These are phyloP conservation scores for Passalora sequoiae DNA, from an alignment of 2,329 filamentous ascomycete species.

Conservation along the genomic window DNA sequence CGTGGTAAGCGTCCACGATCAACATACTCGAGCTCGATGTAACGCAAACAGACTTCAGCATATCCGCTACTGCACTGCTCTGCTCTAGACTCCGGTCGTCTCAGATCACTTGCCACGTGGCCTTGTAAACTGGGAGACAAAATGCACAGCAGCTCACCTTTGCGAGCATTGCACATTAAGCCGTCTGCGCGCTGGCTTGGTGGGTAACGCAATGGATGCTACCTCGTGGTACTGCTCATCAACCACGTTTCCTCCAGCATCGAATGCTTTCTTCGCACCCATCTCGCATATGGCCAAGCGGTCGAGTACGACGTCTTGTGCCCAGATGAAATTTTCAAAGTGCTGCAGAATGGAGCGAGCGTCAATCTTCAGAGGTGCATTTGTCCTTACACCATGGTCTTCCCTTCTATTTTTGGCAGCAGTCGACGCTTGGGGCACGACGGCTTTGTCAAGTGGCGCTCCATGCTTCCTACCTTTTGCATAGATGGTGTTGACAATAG, in stretches of 20 bases:
- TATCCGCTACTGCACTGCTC: no score
- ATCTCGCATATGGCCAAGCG: conserved; percentile 76
- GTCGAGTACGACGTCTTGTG: conserved; percentile 61
- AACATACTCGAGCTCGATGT: no score
- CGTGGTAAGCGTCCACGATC: no score
- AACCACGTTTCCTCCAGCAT: conserved; percentile 45
- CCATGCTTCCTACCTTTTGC: conserved; percentile 42
- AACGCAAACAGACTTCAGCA: no score
- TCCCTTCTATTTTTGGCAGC: neutral
- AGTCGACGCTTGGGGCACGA: neutral
- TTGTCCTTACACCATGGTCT: conserved; percentile 33
- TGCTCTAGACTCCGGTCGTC: no score
- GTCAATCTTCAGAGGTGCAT: conserved; percentile 39
- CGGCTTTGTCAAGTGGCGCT: conserved; percentile 10
- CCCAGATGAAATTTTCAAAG: conserved; percentile 66
- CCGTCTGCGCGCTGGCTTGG: no score
- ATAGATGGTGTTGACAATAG: conserved; percentile 81
- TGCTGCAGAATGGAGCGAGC: conserved; percentile 42
- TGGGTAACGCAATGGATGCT: conserved; percentile 27
- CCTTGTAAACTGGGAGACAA: no score
- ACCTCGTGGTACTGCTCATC: conserved; percentile 52
- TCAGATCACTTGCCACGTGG: no score
- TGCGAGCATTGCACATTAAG: no score
- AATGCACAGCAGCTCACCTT: no score
- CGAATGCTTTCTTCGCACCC: conserved; percentile 67